A percentile compares a stretch with the other conserved stretches of the same genome.
Evolutionary conservation across 2,329 filamentous ascomycete species (phyloP).

Genomic region (Phialophora macrospora): DNA sequence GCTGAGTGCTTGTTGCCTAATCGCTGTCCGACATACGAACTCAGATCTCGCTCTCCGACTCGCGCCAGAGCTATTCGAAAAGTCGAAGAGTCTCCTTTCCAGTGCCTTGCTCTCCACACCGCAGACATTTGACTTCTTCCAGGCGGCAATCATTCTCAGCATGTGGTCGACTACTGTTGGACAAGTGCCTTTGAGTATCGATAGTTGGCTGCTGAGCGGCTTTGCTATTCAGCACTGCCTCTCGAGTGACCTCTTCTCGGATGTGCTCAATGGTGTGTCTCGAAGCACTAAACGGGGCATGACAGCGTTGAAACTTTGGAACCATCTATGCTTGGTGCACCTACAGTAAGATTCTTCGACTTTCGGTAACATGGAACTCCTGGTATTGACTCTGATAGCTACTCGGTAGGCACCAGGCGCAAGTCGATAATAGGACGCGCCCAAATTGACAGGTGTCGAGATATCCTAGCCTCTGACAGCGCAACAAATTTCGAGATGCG

Average conservation of each 20-base stretch:
- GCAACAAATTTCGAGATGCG: conserved; percentile 53
- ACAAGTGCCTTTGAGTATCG: conserved; percentile 51
- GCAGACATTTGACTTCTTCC: conserved; percentile 52
- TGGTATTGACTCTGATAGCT: conserved; percentile 37
- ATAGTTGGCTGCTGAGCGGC: conserved; percentile 54
- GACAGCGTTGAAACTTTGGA: conserved; percentile 50
- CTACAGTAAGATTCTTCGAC: conserved; percentile 44
- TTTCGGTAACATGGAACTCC: neutral
- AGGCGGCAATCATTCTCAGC: conserved; percentile 50
- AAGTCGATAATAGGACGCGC: conserved; percentile 46
- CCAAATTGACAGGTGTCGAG: conserved; percentile 49
- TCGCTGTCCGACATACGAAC: conserved; percentile 51
- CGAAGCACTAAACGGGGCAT: conserved; percentile 33
- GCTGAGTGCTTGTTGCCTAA: conserved; percentile 48
- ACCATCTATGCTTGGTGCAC: conserved; percentile 52
- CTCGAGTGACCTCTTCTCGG: conserved; percentile 46
- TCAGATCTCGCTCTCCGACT: conserved; percentile 46
- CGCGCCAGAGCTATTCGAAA: conserved; percentile 48
- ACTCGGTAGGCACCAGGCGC: conserved; percentile 52
- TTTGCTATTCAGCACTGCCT: conserved; percentile 52
- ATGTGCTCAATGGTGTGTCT: conserved; percentile 29
- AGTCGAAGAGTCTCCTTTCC: conserved; percentile 43
- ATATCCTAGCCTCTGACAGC: conserved; percentile 47
- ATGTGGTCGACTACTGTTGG: conserved; percentile 56
- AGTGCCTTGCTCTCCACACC: conserved; percentile 46